Evolutionary conservation across 768 basidiomycete genomes (phyloP), one percentile per base, ranked within the genome.

Genomic region (Boletus coccyginus): DNA sequence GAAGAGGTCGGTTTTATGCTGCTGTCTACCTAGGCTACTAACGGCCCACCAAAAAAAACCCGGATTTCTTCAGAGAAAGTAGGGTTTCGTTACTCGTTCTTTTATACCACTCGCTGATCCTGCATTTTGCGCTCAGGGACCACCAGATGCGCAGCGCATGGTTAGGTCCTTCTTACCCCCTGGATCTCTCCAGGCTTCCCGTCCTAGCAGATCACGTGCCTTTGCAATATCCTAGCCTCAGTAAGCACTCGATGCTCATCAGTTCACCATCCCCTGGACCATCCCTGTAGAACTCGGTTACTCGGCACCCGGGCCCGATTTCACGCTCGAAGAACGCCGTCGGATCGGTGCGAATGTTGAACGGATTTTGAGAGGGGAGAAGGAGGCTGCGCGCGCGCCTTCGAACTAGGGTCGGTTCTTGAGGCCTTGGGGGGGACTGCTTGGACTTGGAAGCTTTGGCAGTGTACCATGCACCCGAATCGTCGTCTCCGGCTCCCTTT

Each of bases 121-220:
- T 35, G 31, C 29, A 1, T 39, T 16, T 17, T 31, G 4, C 21
- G 35, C 36, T 10, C 57, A 90, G 86, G 54, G 90, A 91, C 65
- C 89, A 92, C 60, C 83, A 87, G 62, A 57, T 72, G n/a, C 82
- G 90, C 5, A 77, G 72, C 24, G 84, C 88, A 2, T 92, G 89
- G 90, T 79, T 92, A 16, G 89, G 90, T 0, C 81, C 85, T 33
- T 68, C 89, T 3, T 86, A 77, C 71, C 85, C 87, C 2, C 76
- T 91, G 21, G 84, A 90, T 63, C 77, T 89, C 8, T 75, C 79
- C 11, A 69, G 60, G 8, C 77, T 92, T 19, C 82, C 84, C 0
- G 54, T 83, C n/a, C 63, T 74, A 45, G 75, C 70, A 48, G 78
- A 81, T 1, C 73, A 80, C 3, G 61, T 89, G n/a, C 88, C 87